Conservation (phyloP, 2,329 filamentous ascomycete genomes). For the Talaromyces pinophilus region DNA sequence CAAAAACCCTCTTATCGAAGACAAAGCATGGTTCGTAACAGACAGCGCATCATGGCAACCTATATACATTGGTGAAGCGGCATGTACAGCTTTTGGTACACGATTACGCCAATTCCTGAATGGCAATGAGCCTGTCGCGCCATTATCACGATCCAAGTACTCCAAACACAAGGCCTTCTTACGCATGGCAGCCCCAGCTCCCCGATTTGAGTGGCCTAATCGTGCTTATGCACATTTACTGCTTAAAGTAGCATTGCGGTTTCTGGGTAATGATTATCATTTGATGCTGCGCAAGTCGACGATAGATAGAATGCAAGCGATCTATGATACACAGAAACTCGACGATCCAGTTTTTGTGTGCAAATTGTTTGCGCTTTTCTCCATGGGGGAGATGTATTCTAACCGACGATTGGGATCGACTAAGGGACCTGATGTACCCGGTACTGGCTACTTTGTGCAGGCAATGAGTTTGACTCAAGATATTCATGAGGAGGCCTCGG, state of each 20-base stretch:
- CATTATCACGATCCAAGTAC: slow-evolving; percentile 23
- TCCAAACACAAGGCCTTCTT: slow-evolving; percentile 22
- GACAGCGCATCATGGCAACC: slow-evolving; percentile 24
- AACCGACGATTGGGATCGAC: slow-evolving; percentile 23
- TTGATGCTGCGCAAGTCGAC: slow-evolving; percentile 26
- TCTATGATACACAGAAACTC: slow-evolving; percentile 21
- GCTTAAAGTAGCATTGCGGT: slow-evolving; percentile 26
- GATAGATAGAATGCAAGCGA: slow-evolving; percentile 24
- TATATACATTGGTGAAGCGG: slow-evolving; percentile 25
- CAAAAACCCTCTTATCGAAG: slow-evolving; percentile 24
- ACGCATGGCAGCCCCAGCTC: slow-evolving; percentile 19
- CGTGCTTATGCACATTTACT: slow-evolving; percentile 26
- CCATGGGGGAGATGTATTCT: slow-evolving; percentile 27
- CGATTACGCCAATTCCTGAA: slow-evolving; percentile 24
- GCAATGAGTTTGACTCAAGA: slow-evolving; percentile 24
- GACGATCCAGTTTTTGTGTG: slow-evolving; percentile 25
- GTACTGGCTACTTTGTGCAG: slow-evolving; percentile 24
- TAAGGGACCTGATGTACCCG: slow-evolving; percentile 22
- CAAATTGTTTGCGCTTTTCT: slow-evolving; percentile 26
- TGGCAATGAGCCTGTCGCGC: slow-evolving; percentile 22
- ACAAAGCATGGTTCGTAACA: slow-evolving; percentile 25
- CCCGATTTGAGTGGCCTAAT: slow-evolving; percentile 23
- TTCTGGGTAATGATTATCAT: slow-evolving; percentile 27
- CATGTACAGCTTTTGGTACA: slow-evolving; percentile 25
- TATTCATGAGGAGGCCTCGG: slow-evolving; percentile 24